Conservation (phyloP, 2,329 filamentous ascomycete genomes). For the Diaporthe amygdali region DNA sequence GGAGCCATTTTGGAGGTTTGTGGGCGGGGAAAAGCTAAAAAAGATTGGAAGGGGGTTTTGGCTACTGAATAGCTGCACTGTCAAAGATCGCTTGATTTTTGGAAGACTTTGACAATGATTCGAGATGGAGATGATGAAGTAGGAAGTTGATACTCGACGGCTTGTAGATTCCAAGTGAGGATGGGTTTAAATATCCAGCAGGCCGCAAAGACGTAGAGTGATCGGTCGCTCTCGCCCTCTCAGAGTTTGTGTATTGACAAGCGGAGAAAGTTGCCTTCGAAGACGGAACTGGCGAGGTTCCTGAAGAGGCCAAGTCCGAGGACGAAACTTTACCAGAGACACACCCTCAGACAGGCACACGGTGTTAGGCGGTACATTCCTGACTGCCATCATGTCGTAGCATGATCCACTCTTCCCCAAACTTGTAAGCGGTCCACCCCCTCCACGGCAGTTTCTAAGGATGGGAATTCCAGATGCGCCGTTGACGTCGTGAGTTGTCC, state of each 20-base stretch:
- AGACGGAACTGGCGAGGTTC: background rate
- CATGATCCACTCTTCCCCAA: background rate
- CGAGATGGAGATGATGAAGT: background rate
- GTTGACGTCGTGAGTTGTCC: background rate
- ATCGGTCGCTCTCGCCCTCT: conserved; percentile 11
- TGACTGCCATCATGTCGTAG: background rate
- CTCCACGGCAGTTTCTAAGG: background rate
- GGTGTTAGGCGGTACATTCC: conserved; percentile 8
- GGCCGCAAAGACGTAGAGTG: background rate
- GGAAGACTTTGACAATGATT: background rate
- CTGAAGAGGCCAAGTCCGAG: background rate
- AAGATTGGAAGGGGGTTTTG: background rate
- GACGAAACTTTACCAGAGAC: background rate
- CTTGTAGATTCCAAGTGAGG: background rate
- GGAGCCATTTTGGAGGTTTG: conserved; percentile 33
- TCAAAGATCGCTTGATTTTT: background rate
- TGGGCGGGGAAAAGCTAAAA: background rate
- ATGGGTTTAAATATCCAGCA: conserved; percentile 15
- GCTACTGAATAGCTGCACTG: background rate
- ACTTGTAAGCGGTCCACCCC: background rate
- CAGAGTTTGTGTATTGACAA: background rate
- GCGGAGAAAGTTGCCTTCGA: conserved; percentile 13
- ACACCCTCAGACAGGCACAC: background rate
- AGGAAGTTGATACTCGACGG: background rate
- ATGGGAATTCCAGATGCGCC: background rate